Evolutionary conservation across 2,329 filamentous ascomycete species (phyloP).

Genomic region (Phialophora chinensis): DNA sequence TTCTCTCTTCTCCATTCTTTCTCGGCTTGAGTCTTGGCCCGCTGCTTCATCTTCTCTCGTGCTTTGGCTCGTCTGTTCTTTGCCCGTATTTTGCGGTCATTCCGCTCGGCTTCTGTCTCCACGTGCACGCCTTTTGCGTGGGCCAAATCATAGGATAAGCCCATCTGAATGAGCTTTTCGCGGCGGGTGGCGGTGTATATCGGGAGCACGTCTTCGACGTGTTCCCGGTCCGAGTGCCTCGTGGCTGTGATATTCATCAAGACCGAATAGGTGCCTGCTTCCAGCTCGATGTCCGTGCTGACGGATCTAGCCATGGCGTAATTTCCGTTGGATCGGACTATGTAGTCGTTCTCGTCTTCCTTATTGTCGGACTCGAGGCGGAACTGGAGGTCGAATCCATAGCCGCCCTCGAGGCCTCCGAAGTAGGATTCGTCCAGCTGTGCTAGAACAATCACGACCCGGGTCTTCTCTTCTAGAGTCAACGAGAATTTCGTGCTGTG

Average conservation of each 20-base stretch:
- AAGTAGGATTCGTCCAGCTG: conserved; percentile 69
- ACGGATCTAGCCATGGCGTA: conserved; percentile 74
- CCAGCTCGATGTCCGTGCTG: conserved; percentile 76
- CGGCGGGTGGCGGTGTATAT: conserved; percentile 66
- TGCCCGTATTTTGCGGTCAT: conserved; percentile 18
- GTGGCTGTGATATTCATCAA: conserved; percentile 75
- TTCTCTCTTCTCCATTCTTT: conserved; percentile 51
- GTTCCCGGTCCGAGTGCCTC: conserved; percentile 56
- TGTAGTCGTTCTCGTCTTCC: conserved; percentile 64
- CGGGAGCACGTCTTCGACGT: conserved; percentile 65
- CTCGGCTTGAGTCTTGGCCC: conserved; percentile 48
- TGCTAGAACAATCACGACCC: conserved; percentile 64
- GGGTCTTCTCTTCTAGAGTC: conserved; percentile 57
- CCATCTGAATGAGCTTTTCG: conserved; percentile 69
- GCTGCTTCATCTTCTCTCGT: conserved; percentile 47
- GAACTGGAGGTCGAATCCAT: conserved; percentile 64
- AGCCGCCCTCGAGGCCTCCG: conserved; percentile 62
- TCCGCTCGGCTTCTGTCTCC: conserved; percentile 43
- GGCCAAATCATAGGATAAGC: conserved; percentile 54
- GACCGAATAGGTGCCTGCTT: conserved; percentile 76
- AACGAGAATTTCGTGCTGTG: conserved; percentile 66
- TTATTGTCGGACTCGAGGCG: conserved; percentile 58
- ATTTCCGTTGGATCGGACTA: conserved; percentile 61
- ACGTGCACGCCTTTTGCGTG: conserved; percentile 51
- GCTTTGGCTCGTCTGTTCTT: conserved; percentile 44